Base-by-base conservation (phyloP, 2,329 filamentous ascomycete species). In the Metarhizium rileyi region DNA sequence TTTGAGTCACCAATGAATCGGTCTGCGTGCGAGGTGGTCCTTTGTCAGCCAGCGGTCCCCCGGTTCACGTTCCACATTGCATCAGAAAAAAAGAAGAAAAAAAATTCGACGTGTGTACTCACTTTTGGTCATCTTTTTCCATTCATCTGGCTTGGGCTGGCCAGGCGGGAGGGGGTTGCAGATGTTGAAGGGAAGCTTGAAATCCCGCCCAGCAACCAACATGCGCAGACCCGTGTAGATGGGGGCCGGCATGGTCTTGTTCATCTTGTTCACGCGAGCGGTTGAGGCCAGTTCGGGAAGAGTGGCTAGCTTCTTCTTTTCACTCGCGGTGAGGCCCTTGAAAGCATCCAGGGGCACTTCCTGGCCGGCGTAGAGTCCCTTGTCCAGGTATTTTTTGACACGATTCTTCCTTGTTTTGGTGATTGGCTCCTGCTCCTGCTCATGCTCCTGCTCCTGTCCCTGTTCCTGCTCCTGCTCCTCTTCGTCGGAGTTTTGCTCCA, bases 61-160 rank as follows among this genome's bases (percentile, higher is more conserved):
- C 23, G 10, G 12, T 62, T 55, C 50, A 30, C 40, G 22, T 33
- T 18, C 40, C 16, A 9, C 8, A 14, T 25, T 6, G 23, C 38
- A 26, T 16, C 10, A 36, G n/a, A 36, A 14, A n/a, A 38, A 8
- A 23, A 27, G 41, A 50, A 26, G 26, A 18, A 4, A 52, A 46
- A 22, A 27, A 33, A 40, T 38, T 16, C 46, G 7, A 5, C 27
- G 35, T 42, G 10, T 25, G 7, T 41, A 68, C 84, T 73, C 73
- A 94, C 88, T 97, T 68, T 87, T 93, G 55, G 89, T 90, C 58
- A 93, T 84, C 65, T 91, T 91, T 57, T 84, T 83, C 86, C 90
- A 98, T 59, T 95, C 89, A 57, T 94, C 84, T 1, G 91, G 90
- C 67, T 95, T 95, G 23, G 90, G 87, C 63, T 95, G 87, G 46